Percentiles rank a stretch among this genome's conserved stretches.
Conservation (phyloP, 306 rosid genomes). For the Cicer arietinum region DNA sequence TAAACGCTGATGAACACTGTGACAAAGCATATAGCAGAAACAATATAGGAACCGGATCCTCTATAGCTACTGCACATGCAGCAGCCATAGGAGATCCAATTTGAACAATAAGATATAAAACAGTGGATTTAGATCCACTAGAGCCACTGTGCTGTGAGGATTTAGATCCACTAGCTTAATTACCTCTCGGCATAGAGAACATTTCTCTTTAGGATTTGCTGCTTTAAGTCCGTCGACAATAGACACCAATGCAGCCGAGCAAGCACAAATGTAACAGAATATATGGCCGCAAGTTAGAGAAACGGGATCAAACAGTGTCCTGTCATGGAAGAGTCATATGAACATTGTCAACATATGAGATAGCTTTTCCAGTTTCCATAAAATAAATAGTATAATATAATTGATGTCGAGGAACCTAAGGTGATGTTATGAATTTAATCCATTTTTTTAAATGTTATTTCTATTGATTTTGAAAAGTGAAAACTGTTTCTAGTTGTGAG, state of each 20-base stretch:
- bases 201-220: conserved; percentile 63
- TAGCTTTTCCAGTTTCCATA: too few species aligned
- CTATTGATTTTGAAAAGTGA: not conserved
- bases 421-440: not conserved
- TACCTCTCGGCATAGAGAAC: conserved; percentile 94
- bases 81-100: too few species aligned
- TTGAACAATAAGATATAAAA: not conserved
- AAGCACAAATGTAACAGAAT: conserved; percentile 87
- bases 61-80: too few species aligned
- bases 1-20: conserved; percentile 61
- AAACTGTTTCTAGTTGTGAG: not conserved
- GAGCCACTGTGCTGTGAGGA: not conserved
- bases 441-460: not conserved
- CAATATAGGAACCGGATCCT: too few species aligned
- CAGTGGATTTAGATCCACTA: not conserved
- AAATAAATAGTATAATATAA: not conserved
- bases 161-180: conserved; percentile 7
- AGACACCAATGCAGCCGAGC: conserved; percentile 87
- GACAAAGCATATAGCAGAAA: not conserved
- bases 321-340: conserved; percentile 36
- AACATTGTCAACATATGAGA: not conserved
- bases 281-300: conserved; percentile 93
- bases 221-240: conserved; percentile 75
- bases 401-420: not conserved
- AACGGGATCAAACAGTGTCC: conserved; percentile 97